Percentiles rank a stretch among this genome's conserved stretches.
Evolutionary conservation across 257 asterid genomes (phyloP).

Genomic region (Ajuga chamaepitys): DNA sequence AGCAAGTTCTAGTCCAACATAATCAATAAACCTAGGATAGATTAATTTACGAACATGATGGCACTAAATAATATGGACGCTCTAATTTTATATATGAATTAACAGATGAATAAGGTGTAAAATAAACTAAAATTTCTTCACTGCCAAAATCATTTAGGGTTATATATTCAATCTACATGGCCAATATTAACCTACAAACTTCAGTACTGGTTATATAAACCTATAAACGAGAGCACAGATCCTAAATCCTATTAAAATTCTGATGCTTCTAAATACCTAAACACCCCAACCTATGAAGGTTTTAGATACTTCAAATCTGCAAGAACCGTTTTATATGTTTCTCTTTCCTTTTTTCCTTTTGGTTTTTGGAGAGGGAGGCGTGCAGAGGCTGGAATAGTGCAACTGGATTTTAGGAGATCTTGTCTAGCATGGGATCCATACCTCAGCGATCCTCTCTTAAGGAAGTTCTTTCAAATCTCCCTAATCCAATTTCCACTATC

Average conservation of each 20-base stretch:
- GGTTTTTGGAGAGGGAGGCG: no score
- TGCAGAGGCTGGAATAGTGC: no score
- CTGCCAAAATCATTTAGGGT: background rate
- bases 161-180: no score
- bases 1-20: background rate
- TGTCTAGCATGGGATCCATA: background rate
- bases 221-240: background rate
- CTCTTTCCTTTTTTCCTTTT: no score
- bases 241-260: background rate
- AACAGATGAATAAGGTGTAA: no score
- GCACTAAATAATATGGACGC: no score
- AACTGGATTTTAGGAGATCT: background rate
- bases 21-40: background rate
- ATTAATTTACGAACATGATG: no score
- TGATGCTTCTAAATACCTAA: background rate
- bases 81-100: no score
- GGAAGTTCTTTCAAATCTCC: background rate
- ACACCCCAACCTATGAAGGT: no score
- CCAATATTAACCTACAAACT: background rate
- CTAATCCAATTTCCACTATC: background rate
- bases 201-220: background rate
- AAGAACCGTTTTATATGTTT: background rate
- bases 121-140: background rate
- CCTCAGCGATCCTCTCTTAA: background rate
- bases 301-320: background rate